Evolutionary conservation across 495 filamentous ascomycete genomes (phyloP), one percentile per base, ranked within the genome.

Genomic region (Barbatosphaeria neglecta): DNA sequence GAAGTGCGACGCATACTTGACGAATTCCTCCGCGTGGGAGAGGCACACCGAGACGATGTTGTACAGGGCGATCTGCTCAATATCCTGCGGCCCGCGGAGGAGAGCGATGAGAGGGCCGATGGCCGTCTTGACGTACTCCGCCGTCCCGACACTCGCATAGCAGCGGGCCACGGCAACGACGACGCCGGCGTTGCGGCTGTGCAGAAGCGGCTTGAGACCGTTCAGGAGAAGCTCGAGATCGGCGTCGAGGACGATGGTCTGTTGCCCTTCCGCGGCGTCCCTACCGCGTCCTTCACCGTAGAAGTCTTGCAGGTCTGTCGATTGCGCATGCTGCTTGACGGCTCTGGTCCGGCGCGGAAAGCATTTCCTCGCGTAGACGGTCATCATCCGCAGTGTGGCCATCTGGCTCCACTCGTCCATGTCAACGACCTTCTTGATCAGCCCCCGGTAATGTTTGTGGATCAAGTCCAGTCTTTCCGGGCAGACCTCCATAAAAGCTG

Each of bases 401-500:
- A 96, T 62, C 63, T 98, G 92, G 38, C 87, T 82, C 92, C 92
- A 98, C 63, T 98, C 92, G 64, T 98, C 92, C 92, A 98, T 98
- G 57, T 97, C 92, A 22, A 96, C 86, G 23, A 97, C 66, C 70
- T 95, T 95, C 62, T 80, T 86, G 35, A 90, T 79, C 38, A 98
- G 65, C 41, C 74, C 69, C 49, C 86, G 76, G 58, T 96, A 98
- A 58, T 90, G 84, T 55, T 85, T 81, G 64, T 98, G 93, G 44
- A 98, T 78, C 38, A 97, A 62, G 56, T 90, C 87, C 43, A 93
- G 76, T 50, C 84, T 72, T 13, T 90, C 79, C 0, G 92, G 87
- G 50, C 89, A 98, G 16, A 96, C 72, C 47, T 94, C 87, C 60
- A 92, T 63, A 52, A 88, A 95, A 2, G 93, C 89, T 44, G 79